Evolutionary conservation across 2,329 filamentous ascomycete species (phyloP).

Genomic region (Penicillium paneum): DNA sequence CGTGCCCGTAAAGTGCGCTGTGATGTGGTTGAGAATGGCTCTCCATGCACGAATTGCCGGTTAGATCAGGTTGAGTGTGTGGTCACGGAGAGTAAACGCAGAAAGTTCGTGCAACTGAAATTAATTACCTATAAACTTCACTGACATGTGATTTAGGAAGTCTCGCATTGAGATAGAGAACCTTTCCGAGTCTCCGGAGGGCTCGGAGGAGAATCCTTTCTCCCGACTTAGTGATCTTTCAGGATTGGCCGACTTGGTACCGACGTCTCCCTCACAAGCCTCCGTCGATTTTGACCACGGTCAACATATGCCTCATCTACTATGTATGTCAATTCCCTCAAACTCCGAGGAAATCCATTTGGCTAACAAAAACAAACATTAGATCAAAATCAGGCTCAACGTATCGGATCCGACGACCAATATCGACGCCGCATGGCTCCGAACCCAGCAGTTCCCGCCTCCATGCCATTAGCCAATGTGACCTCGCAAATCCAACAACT

Average conservation of each 20-base stretch:
- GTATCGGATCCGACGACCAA: constrained; percentile 50
- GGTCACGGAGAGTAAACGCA: constrained; percentile 76
- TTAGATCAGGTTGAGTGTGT: constrained; percentile 53
- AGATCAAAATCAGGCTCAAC: constrained; percentile 34
- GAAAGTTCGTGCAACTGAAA: constrained; percentile 46
- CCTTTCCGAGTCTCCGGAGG: constrained; percentile 38
- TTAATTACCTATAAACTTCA: constrained; percentile 11
- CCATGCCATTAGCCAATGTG: constrained; percentile 36
- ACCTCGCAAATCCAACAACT: constrained; percentile 38
- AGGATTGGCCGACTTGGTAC: constrained; percentile 31
- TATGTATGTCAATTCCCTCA: constrained; percentile 51
- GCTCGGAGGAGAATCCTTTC: constrained; percentile 34
- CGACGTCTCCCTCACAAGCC: constrained; percentile 45
- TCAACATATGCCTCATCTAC: constrained; percentile 61
- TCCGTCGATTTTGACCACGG: constrained; percentile 49
- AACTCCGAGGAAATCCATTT: neutral
- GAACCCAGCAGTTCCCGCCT: constrained; percentile 40
- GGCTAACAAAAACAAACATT: neutral
- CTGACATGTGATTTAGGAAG: constrained; percentile 32
- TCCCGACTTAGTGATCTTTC: constrained; percentile 30
- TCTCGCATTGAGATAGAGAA: constrained; percentile 40
- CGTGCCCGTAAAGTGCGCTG: constrained; percentile 87
- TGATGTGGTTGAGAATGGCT: constrained; percentile 82
- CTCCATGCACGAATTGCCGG: constrained; percentile 82
- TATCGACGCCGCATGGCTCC: constrained; percentile 46